A percentile compares a stretch with the other conserved stretches of the same genome.
Evolutionary conservation across 2,329 filamentous ascomycete species (phyloP).

Genomic region (Diplodia seriata): DNA sequence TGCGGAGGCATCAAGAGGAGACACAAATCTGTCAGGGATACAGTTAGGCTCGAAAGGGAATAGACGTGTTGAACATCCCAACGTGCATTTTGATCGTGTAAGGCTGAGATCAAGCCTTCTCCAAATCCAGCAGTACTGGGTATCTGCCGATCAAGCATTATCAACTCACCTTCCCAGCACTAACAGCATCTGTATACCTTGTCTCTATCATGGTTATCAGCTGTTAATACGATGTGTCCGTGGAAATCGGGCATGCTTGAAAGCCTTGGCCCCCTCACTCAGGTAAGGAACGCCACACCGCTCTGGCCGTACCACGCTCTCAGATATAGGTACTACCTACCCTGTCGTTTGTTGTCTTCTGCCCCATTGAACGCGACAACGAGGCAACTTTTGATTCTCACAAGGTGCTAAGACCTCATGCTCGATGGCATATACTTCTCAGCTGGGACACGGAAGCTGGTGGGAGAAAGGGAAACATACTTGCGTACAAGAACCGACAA

Average conservation of each 20-base stretch:
- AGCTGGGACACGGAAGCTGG: too few relatives aligned
- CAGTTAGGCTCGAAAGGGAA: constrained; percentile 14
- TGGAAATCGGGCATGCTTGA: not conserved
- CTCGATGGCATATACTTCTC: too few relatives aligned
- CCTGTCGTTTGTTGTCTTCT: not conserved
- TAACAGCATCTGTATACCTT: not conserved
- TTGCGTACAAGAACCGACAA: too few relatives aligned
- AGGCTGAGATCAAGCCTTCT: constrained; percentile 23
- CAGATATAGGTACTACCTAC: not conserved
- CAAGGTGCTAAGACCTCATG: too few relatives aligned
- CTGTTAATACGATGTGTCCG: not conserved
- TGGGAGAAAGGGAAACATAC: too few relatives aligned
- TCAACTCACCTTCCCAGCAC: not conserved
- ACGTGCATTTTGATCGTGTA: constrained; percentile 18
- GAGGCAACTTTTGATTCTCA: too few relatives aligned
- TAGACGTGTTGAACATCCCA: constrained; percentile 16
- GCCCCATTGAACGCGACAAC: too few relatives aligned
- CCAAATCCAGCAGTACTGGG: not conserved
- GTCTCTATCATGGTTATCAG: not conserved
- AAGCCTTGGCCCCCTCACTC: not conserved
- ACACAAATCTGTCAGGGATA: constrained; percentile 2
- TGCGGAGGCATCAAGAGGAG: constrained; percentile 11
- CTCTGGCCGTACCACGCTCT: constrained; percentile 11
- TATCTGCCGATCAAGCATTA: constrained; percentile 12
- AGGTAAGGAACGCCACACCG: constrained; percentile 7